Base-by-base conservation (phyloP, 805 yeast genomes). In the Metschnikowia similis region DNA sequence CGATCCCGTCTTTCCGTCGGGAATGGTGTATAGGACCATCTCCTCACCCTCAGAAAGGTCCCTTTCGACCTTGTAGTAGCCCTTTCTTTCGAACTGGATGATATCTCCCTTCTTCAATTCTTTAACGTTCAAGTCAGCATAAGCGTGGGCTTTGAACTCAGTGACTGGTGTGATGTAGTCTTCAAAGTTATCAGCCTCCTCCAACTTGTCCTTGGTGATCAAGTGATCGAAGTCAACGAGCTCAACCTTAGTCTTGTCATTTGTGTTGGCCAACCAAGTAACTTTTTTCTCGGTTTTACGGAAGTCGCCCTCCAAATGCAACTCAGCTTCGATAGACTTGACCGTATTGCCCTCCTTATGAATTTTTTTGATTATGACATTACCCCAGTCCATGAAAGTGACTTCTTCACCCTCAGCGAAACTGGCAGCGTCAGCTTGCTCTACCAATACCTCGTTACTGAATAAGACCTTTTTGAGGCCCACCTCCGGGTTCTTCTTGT, bases 371-470 rank as follows among this genome's bases (percentile, higher is more conserved):
- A 91, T 74, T 57, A 92, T 86, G 51, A 83, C 87, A 67, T 92
- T 92, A 79, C 97, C 98, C 98, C 98, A 92, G 72, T 92, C 97
- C 98, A 92, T 92, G 63, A 92, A 80, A n/a, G 98, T 92, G 55
- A 91, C 77, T 75, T 92, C 98, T 73, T 92, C 98, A 56, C 86
- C 88, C 39, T 83, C 92, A 58, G 78, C 82, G 40, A 77, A 67
- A 7, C 74, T 59, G 53, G 85, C 75, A 41, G 91, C 84, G 70
- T 92, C 98, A 29, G 77, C 92, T 74, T 88, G 96, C 65, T 91
- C 97, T 62, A 92, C 76, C 60, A 89, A 72, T 41, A 87, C 76
- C 48, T 82, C 74, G 51, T 82, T 75, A 57, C 81, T 70, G 69
- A 75, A 85, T 58, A 85, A 74, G 41, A 90, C 90, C 65, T 82